Conservation (phyloP, 2,329 filamentous ascomycete species). For the Cytospora chrysosperma region DNA sequence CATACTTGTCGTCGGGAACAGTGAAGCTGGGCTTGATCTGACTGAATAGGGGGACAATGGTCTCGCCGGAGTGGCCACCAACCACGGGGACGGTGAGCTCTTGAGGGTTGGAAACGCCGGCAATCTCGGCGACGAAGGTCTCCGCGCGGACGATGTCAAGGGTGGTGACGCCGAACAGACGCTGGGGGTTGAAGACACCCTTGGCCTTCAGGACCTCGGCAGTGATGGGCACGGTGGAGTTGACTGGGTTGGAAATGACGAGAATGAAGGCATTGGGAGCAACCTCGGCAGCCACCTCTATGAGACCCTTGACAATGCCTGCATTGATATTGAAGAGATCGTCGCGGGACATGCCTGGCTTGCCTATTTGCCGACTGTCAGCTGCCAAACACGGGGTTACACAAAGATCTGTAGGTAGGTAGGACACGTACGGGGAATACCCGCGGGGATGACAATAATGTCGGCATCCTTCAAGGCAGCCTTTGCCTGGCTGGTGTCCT, state of each 20-base stretch:
- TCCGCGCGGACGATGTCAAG: conserved; percentile 97
- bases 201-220: conserved; percentile 95
- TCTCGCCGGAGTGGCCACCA: conserved; percentile 96
- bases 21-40: conserved; percentile 75
- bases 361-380: conserved; percentile 59
- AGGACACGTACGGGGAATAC: conserved; percentile 82
- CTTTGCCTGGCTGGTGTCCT: conserved; percentile 58
- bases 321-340: conserved; percentile 99
- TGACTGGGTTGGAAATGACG: conserved; percentile 99
- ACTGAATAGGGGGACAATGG: conserved; percentile 97
- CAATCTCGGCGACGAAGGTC: conserved; percentile 88
- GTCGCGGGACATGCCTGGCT: conserved; percentile 98
- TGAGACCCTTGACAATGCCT: conserved; percentile 91
- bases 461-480: conserved; percentile 88
- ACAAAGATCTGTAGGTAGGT: neutral
- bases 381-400: neutral
- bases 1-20: conserved; percentile 87
- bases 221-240: conserved; percentile 96
- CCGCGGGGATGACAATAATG: conserved; percentile 94
- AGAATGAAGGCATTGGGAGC: conserved; percentile 92
- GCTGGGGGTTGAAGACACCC: conserved; percentile 90
- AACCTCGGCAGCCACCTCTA: conserved; percentile 82
- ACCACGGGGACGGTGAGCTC: conserved; percentile 88
- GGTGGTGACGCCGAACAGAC: conserved; percentile 97
- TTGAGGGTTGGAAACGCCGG: conserved; percentile 77